Evolutionary conservation across 768 basidiomycete genomes (phyloP), one percentile per base, ranked within the genome.

Genomic region (Agaricus bisporus): DNA sequence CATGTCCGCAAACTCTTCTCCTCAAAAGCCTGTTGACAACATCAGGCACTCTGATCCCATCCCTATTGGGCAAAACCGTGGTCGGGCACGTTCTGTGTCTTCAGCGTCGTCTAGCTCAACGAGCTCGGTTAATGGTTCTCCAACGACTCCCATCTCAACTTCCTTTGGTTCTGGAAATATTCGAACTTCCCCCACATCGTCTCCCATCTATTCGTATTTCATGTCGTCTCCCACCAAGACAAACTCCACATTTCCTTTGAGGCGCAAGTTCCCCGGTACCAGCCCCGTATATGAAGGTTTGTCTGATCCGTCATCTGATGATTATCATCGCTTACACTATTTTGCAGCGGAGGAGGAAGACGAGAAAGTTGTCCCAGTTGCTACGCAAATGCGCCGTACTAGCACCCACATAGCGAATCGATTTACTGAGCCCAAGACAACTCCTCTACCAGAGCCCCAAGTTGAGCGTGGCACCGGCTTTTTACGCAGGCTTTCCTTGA

Each of bases 401-500:
- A 89, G 84, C 64, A 71, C 77, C 3, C 67, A 71, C 39, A 79
- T 77, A 17, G 75, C 74, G 4, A 77, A 73, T 55, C 79, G 82
- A 29, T 81, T 85, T 61, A 61, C 71, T 12, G 72, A 80, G 26
- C 74, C 73, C 17, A 56, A 68, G 35, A 62, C 47, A 32, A 45
- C 56, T 15, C 38, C 68, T 2, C 65, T 83, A 5, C 76, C 79
- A 5, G 76, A 80, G 5, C 65, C 71, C 14, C 77, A 77, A 26
- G 68, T 75, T 8, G 86, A 89, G 55, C 78, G 90, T 8, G 88
- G 86, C 1, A 76, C 81, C 12, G 86, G 82, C 52, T 72, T 91
- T 26, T 68, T 92, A 56, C 79, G 88, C 48, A 78, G 90, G 49
- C 82, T 92, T 51, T 91, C 89, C 36, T 72, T 92, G 9, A 81